Conservation (phyloP, 495 filamentous ascomycete species). For the Ascodesmis nigricans region DNA sequence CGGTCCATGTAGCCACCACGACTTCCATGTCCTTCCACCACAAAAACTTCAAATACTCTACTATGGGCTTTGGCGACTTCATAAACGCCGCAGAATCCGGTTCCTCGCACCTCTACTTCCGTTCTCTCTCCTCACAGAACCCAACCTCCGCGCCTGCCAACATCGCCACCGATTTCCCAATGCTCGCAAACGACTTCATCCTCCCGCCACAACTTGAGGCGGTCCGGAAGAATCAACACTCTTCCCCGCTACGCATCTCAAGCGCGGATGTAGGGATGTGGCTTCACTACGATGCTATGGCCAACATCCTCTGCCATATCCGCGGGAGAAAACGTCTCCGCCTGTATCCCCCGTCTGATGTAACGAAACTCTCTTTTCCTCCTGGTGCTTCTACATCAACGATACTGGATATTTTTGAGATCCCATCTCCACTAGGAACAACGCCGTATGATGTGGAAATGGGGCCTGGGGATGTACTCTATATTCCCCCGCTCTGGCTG, state of each 20-base stretch:
- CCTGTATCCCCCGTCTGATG: constrained; percentile 59
- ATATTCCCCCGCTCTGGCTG: constrained; percentile 61
- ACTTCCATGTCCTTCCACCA: constrained; percentile 53
- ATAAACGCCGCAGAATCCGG: constrained; percentile 32
- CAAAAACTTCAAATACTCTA: constrained; percentile 65
- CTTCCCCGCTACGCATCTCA: constrained; percentile 58
- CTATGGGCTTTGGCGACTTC: constrained; percentile 45
- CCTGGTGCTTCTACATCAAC: constrained; percentile 63
- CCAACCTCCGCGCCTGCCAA: constrained; percentile 46
- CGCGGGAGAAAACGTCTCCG: constrained; percentile 45
- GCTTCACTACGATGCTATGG: constrained; percentile 87
- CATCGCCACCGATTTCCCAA: constrained; percentile 47
- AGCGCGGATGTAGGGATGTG: constrained; percentile 61
- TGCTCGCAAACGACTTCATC: constrained; percentile 43
- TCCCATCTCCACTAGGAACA: constrained; percentile 26
- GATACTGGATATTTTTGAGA: constrained; percentile 40
- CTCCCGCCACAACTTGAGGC: constrained; percentile 40
- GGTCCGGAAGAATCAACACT: constrained; percentile 44
- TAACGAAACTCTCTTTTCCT: constrained; percentile 42
- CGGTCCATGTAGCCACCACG: constrained; percentile 43
- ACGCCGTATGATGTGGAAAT: constrained; percentile 46
- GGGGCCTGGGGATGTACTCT: constrained; percentile 50
- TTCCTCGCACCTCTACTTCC: constrained; percentile 40
- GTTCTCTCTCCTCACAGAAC: constrained; percentile 45
- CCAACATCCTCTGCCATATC: constrained; percentile 70